phyloP scores from a whole-genome alignment of 2,329 filamentous ascomycete species.

The Colletotrichum karsti region DNA sequence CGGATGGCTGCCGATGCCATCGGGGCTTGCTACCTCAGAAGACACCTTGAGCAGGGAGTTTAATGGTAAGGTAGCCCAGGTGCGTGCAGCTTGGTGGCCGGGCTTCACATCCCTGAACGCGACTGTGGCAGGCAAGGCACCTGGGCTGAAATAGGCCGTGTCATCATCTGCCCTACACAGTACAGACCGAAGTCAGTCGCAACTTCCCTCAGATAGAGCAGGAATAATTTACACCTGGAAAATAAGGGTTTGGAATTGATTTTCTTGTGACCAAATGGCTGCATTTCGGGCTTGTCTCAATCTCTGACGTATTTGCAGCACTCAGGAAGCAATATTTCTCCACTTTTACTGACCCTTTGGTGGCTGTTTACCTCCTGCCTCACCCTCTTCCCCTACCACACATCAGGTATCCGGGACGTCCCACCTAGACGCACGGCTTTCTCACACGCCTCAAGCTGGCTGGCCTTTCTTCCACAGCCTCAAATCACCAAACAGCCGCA shows the following conservation, averaged over 20 bases:
- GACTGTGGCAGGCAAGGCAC: neutral
- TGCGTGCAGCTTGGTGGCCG: neutral
- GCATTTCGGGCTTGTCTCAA: neutral
- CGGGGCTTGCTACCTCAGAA: neutral
- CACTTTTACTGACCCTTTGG: neutral
- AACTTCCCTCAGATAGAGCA: neutral
- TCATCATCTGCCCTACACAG: neutral
- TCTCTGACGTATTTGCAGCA: too few relatives aligned
- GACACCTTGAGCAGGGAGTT: neutral
- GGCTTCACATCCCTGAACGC: slow-evolving; percentile 8
- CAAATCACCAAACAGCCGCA: slow-evolving; percentile 29
- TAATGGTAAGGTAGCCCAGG: too few relatives aligned
- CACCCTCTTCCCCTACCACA: neutral
- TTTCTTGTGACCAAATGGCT: neutral
- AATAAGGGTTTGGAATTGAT: neutral
- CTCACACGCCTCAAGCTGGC: slow-evolving; percentile 5
- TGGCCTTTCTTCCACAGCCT: slow-evolving; percentile 28
- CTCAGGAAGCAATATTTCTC: neutral
- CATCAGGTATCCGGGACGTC: neutral
- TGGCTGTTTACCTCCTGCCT: neutral
- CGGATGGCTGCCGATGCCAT: neutral
- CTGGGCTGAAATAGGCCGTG: slow-evolving; percentile 6
- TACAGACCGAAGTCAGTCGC: neutral
- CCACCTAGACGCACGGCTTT: slow-evolving; percentile 14
- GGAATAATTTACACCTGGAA: neutral